Evolutionary conservation across 2,329 filamentous ascomycete genomes (phyloP), one percentile per base, ranked within the genome.

Genomic region (Cyphellophora attinorum): DNA sequence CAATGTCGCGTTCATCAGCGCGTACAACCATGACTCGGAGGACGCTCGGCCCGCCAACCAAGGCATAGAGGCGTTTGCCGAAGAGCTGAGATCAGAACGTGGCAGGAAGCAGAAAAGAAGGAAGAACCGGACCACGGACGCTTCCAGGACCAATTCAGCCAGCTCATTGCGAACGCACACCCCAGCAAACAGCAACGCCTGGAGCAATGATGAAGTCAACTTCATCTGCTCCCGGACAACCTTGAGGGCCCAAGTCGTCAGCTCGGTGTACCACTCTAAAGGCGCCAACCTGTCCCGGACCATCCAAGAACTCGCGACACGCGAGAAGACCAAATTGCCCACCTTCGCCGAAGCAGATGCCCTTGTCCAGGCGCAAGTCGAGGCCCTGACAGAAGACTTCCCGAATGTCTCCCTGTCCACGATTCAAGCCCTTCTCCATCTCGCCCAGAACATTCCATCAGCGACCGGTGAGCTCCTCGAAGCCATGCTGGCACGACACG

Each of bases 51-150:
- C 62, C 4, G 54, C 64, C 2, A 63, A 68, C 2, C 89, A 82
- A 52, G 84, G 86, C 0, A 66, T 95, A n/a, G 85, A 95, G 38
- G 85, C 74, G 0, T 94, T 94, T 52, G 76, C 74, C 14, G 68
- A 74, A 25, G 68, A 69, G 54, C 55, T 1, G 51, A 52, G 52
- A 54, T 44, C 59, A 57, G 33, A 61, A 60, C 39, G 46, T 50
- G 21, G 21, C 21, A 29, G 61, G 6, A 46, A 46, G 23, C 19
- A 37, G 4, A 57, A 51, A 23, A 52, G 40, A 37, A 51, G 49
- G 40, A 61, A 35, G 38, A 17, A 28, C 11, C 31, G 35, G 13
- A 42, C 34, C 12, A 37, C 35, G 15, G 40, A 43, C 2, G 41
- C 40, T 14, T 42, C 45, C 6, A 34, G 53, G n/a, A 49, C 55